Conservation (phyloP, 2,329 filamentous ascomycete genomes). For the Sarocladium oryzae region DNA sequence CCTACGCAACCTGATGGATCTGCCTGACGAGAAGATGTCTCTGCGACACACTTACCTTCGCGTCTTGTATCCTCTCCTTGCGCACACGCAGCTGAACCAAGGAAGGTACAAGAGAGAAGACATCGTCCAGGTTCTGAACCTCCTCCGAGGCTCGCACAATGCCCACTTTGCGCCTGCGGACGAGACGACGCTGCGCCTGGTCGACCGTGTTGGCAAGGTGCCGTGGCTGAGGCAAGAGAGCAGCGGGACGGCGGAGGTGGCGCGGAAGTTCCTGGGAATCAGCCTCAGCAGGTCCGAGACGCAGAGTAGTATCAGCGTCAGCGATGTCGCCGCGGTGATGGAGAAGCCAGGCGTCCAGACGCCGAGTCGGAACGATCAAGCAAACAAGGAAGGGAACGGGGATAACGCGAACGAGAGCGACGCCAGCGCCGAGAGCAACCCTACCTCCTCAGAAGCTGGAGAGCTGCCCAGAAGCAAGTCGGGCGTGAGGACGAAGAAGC, state of each 20-base stretch:
- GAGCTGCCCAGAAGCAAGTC: constrained; percentile 16
- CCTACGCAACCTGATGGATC: constrained; percentile 90
- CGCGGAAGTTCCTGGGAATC: constrained; percentile 61
- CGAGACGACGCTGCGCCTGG: constrained; percentile 70
- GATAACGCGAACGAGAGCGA: constrained; percentile 17
- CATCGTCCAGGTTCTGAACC: constrained; percentile 65
- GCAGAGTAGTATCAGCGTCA: constrained; percentile 69
- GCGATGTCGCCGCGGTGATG: constrained; percentile 70
- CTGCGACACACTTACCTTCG: constrained; percentile 91
- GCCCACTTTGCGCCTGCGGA: constrained; percentile 75
- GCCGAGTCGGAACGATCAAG: constrained; percentile 53
- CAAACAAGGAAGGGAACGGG: constrained; percentile 15
- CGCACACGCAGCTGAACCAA: constrained; percentile 82
- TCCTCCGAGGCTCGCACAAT: constrained; percentile 59
- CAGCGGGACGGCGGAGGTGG: constrained; percentile 38
- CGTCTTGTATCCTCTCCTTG: constrained; percentile 82
- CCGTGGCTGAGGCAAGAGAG: constrained; percentile 54
- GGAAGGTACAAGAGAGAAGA: constrained; percentile 90
- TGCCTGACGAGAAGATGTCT: constrained; percentile 72
- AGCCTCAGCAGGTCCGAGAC: constrained; percentile 58
- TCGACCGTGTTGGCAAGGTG: constrained; percentile 67
- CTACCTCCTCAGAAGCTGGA: constrained; percentile 4
- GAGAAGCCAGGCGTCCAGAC: constrained; percentile 80
- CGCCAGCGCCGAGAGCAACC: neutral
- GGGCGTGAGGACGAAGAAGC: constrained; percentile 35